Evolutionary conservation across 371 early-diverging fungal species (phyloP).

Genomic region (Apophysomyces trapeziformis): DNA sequence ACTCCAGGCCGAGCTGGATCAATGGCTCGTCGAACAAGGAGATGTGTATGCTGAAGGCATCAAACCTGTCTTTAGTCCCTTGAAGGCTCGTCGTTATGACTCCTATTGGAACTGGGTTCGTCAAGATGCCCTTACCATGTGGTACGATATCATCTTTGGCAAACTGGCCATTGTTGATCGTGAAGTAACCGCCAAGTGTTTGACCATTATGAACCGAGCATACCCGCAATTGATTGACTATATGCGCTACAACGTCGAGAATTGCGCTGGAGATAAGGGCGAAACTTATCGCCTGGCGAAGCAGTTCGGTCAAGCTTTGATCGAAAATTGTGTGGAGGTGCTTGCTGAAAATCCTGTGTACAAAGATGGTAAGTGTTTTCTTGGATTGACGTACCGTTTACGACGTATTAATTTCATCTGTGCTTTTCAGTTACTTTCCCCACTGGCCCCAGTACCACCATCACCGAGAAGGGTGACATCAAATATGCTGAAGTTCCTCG

Average conservation of each 20-base stretch:
- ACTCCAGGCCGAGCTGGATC: slow-evolving; percentile 85
- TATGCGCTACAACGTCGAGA: slow-evolving; percentile 86
- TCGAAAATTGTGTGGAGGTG: slow-evolving; percentile 88
- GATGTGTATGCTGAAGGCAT: slow-evolving; percentile 89
- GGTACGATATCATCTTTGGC: slow-evolving; percentile 94
- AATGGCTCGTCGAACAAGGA: slow-evolving; percentile 91
- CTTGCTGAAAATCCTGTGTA: slow-evolving; percentile 80
- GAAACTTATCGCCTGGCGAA: slow-evolving; percentile 85
- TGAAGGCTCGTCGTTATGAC: slow-evolving; percentile 90
- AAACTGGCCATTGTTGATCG: slow-evolving; percentile 89
- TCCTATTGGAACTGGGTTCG: slow-evolving; percentile 99
- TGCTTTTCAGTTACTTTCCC: slow-evolving; percentile 61
- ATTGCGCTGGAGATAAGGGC: slow-evolving; percentile 75
- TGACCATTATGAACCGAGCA: slow-evolving; percentile 93
- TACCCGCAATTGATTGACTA: slow-evolving; percentile 80
- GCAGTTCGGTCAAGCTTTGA: slow-evolving; percentile 79
- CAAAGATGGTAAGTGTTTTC: slow-evolving; percentile 72
- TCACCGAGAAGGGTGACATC: slow-evolving; percentile 83
- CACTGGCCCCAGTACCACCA: slow-evolving; percentile 80
- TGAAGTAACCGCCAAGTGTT: slow-evolving; percentile 89
- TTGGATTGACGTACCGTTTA: neutral
- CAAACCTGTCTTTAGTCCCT: slow-evolving; percentile 78
- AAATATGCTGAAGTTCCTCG: slow-evolving; percentile 82
- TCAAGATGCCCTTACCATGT: slow-evolving; percentile 88
- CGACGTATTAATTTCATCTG: neutral